Evolutionary conservation across 179 eudicot species (phyloP).

Genomic region (Silene coronaria): DNA sequence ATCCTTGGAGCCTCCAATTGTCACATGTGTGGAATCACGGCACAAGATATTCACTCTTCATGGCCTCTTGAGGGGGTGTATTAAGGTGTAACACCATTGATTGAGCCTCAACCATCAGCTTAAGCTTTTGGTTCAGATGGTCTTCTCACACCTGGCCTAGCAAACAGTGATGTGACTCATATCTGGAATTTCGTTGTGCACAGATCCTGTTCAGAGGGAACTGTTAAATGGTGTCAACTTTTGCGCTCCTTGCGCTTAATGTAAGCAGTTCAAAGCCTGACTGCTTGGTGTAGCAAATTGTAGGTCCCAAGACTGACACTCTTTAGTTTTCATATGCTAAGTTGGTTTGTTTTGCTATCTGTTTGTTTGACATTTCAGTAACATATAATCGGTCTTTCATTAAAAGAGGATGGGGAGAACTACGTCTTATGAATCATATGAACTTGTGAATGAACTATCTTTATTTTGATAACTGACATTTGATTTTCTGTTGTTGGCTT

Average conservation of each 20-base stretch:
- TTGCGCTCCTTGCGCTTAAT: neutral
- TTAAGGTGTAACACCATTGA: too few species aligned
- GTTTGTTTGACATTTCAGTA: neutral
- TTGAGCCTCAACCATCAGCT: too few species aligned
- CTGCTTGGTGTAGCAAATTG: neutral
- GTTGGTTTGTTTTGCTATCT: neutral
- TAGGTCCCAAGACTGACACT: neutral
- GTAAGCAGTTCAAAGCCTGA: neutral
- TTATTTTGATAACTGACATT: conserved; percentile 15
- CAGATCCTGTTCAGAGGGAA: neutral
- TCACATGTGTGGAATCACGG: too few species aligned
- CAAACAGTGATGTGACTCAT: neutral
- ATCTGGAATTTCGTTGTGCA: neutral
- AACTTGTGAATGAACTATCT: neutral
- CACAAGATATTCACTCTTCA: too few species aligned
- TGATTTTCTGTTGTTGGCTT: conserved; percentile 19
- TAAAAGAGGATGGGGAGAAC: neutral
- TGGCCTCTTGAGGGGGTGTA: too few species aligned
- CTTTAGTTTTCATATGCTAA: neutral
- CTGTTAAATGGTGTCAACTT: neutral
- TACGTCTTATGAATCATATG: neutral
- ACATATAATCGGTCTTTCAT: neutral
- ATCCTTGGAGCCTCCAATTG: too few species aligned
- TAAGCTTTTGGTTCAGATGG: too few species aligned
- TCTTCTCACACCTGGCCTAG: too few species aligned